phyloP scores from a whole-genome alignment of 768 basidiomycete genomes.

The Kwoniella sp. region DNA sequence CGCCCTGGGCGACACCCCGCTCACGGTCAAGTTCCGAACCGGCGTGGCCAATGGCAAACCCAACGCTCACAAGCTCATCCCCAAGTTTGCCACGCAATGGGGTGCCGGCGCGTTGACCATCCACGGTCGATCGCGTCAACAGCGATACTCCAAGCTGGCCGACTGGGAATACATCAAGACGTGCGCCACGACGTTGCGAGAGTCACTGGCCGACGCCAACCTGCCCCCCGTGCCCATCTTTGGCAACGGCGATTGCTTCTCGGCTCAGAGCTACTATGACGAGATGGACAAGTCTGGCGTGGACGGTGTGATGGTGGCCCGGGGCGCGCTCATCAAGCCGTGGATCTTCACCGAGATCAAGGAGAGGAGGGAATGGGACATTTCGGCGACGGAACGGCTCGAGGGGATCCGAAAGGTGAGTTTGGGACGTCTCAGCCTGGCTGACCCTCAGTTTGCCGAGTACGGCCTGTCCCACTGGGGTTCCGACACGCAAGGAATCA shows the following conservation, averaged over 20 bases:
- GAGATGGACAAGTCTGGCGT: slow-evolving; percentile 66
- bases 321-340: slow-evolving; percentile 87
- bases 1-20: slow-evolving; percentile 82
- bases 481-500: slow-evolving; percentile 62
- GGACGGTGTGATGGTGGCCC: slow-evolving; percentile 90
- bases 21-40: slow-evolving; percentile 62
- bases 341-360: slow-evolving; percentile 88
- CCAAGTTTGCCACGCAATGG: slow-evolving; percentile 61
- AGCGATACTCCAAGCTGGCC: slow-evolving; percentile 84
- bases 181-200: slow-evolving; percentile 75
- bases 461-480: slow-evolving; percentile 70
- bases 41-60: slow-evolving; percentile 83
- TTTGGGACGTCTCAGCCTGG: background rate
- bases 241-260: slow-evolving; percentile 93
- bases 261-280: slow-evolving; percentile 54
- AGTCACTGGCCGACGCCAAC: slow-evolving; percentile 41
- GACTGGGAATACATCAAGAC: slow-evolving; percentile 92
- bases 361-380: slow-evolving; percentile 89
- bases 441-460: slow-evolving; percentile 65
- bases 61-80: slow-evolving; percentile 85
- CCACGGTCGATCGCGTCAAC: slow-evolving; percentile 92
- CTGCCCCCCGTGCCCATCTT: slow-evolving; percentile 85
- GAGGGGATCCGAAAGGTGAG: slow-evolving; percentile 71
- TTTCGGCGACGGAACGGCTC: slow-evolving; percentile 74
- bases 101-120: slow-evolving; percentile 61